A percentile compares a stretch with the other conserved stretches of the same genome.
Evolutionary conservation across 352 stramenopile genomes (phyloP).

Genomic region (Pythium insidiosum): DNA sequence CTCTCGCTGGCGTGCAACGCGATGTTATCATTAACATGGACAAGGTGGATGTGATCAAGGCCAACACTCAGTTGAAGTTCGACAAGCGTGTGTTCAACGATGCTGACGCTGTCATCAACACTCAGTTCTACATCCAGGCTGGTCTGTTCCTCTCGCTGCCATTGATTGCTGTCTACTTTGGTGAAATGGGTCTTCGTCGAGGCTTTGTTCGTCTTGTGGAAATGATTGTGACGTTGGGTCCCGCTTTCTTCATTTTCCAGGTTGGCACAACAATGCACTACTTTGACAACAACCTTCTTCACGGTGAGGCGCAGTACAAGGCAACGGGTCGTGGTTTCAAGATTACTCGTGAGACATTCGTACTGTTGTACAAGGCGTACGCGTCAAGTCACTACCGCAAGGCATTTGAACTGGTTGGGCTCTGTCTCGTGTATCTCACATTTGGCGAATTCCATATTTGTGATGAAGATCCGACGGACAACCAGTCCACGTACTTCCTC

Average conservation of each 20-base stretch:
- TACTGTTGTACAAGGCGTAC: slow-evolving; percentile 79
- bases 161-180: slow-evolving; percentile 73
- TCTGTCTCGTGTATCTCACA: slow-evolving; percentile 66
- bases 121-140: slow-evolving; percentile 81
- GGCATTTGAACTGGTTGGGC: slow-evolving; percentile 62
- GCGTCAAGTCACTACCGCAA: slow-evolving; percentile 68
- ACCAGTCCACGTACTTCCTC: slow-evolving; percentile 34
- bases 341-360: slow-evolving; percentile 77
- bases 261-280: slow-evolving; percentile 82
- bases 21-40: slow-evolving; percentile 77
- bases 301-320: slow-evolving; percentile 76
- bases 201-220: slow-evolving; percentile 68
- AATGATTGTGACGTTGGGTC: slow-evolving; percentile 69
- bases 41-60: slow-evolving; percentile 53
- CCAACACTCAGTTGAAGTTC: slow-evolving; percentile 45
- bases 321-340: slow-evolving; percentile 78
- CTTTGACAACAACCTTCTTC: slow-evolving; percentile 79
- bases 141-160: slow-evolving; percentile 74
- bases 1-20: slow-evolving; percentile 57
- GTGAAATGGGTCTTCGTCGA: slow-evolving; percentile 60
- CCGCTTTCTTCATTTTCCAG: slow-evolving; percentile 77
- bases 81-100: slow-evolving; percentile 56
- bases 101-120: slow-evolving; percentile 64
- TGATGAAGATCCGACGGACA: slow-evolving; percentile 29
- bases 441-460: slow-evolving; percentile 72